These are phyloP conservation scores for Sistotremastrum suecicum DNA, from an alignment of 768 basidiomycete species.

Conservation along the genomic window DNA sequence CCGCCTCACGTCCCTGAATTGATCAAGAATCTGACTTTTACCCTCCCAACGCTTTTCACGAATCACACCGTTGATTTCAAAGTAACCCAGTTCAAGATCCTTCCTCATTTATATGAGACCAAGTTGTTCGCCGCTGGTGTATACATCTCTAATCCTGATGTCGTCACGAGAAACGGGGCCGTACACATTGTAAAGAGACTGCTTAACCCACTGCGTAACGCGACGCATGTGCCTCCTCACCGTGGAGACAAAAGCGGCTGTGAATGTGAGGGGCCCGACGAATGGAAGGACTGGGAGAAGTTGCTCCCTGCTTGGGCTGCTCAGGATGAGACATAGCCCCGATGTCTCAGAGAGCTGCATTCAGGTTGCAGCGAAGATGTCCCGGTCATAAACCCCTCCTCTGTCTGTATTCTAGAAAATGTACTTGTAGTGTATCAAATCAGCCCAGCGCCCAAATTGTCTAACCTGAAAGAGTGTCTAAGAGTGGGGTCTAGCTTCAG, in stretches of 20 bases:
- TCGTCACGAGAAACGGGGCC: constrained; percentile 43
- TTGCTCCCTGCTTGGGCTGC: constrained; percentile 36
- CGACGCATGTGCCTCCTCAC: not conserved
- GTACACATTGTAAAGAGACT: constrained; percentile 32
- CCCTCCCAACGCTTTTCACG: constrained; percentile 26
- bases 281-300: constrained; percentile 33
- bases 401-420: too few relatives aligned
- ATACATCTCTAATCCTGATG: constrained; percentile 26
- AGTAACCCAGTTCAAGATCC: constrained; percentile 32
- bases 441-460: too few relatives aligned
- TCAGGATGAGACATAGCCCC: constrained; percentile 7
- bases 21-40: constrained; percentile 19
- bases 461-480: too few relatives aligned
- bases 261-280: constrained; percentile 7
- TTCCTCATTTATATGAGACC: constrained; percentile 22
- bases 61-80: constrained; percentile 31
- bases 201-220: constrained; percentile 21
- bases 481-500: too few relatives aligned
- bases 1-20: constrained; percentile 2
- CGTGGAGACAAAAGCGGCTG: not conserved
- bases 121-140: constrained; percentile 27
- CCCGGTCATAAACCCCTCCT: too few relatives aligned
- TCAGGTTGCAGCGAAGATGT: too few relatives aligned
- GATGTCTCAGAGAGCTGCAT: too few relatives aligned
- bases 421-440: too few relatives aligned